Percentiles rank a stretch among this genome's conserved stretches.
phyloP scores from a whole-genome alignment of 192 early-diverging fungal genomes.

The Podila verticillata region DNA sequence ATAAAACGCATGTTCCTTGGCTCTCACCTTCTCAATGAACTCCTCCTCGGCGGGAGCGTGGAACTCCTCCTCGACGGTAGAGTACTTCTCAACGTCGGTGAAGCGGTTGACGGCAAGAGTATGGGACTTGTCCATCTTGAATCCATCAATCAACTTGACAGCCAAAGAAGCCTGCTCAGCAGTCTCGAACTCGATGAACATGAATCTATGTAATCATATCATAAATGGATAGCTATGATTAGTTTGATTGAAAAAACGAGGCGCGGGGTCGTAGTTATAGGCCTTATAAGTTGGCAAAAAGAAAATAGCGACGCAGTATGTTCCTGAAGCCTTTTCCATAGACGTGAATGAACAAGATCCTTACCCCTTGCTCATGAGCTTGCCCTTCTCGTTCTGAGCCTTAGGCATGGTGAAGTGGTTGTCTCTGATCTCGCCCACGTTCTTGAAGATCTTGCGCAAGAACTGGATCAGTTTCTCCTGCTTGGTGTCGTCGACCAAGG shows the following conservation, averaged over 20 bases:
- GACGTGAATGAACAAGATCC: background rate
- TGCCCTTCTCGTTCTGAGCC: constrained; percentile 70
- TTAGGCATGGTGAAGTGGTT: constrained; percentile 91
- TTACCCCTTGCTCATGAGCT: constrained; percentile 84
- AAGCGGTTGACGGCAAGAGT: constrained; percentile 87
- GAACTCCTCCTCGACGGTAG: constrained; percentile 76
- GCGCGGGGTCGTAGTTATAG: background rate
- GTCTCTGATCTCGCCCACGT: constrained; percentile 82
- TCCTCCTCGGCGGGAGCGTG: constrained; percentile 77
- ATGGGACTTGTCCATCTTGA: constrained; percentile 85
- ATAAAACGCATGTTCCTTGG: no score
- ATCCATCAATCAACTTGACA: constrained; percentile 79
- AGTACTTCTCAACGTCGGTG: constrained; percentile 91
- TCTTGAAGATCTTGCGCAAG: constrained; percentile 83
- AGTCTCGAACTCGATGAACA: constrained; percentile 95
- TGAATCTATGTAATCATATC: constrained; percentile 61
- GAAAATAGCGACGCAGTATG: background rate
- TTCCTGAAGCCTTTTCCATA: background rate
- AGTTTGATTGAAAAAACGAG: no score
- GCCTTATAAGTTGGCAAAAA: no score
- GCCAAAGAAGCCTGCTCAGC: constrained; percentile 82
- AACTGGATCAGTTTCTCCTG: constrained; percentile 82
- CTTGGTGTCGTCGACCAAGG: constrained; percentile 88
- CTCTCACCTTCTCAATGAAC: constrained; percentile 67
- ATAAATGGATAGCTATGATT: no score